Conservation (phyloP, 2,329 filamentous ascomycete species). For the Botrytis byssoidea region DNA sequence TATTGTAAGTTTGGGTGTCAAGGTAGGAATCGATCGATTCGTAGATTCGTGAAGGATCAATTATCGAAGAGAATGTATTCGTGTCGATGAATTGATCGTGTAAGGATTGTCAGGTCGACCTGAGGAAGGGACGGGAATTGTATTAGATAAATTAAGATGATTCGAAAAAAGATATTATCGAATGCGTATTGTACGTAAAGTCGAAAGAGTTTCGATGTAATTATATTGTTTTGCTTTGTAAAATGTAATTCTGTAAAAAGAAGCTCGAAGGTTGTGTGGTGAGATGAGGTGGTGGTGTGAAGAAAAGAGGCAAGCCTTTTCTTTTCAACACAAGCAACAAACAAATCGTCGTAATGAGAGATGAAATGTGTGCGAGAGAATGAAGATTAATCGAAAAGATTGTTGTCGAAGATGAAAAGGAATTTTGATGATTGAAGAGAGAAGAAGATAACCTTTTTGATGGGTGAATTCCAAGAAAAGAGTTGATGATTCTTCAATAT, state of each 20-base stretch:
- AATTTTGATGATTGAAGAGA: not conserved
- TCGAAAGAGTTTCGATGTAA: not conserved
- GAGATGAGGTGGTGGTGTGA: not conserved
- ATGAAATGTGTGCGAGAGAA: not conserved
- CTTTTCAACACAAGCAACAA: constrained; percentile 6
- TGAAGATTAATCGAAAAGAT: not conserved
- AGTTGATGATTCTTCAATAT: not conserved
- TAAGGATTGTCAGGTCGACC: constrained; percentile 6
- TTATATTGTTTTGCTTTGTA: constrained; percentile 15
- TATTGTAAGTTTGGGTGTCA: not conserved
- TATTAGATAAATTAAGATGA: constrained; percentile 22
- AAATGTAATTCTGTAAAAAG: constrained; percentile 10
- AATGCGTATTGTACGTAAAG: constrained; percentile 9
- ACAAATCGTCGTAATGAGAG: not conserved
- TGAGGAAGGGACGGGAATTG: not conserved
- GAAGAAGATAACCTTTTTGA: constrained; percentile 12
- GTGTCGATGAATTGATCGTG: not conserved
- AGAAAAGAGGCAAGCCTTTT: constrained; percentile 13
- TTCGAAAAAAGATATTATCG: constrained; percentile 11
- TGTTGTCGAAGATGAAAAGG: constrained; percentile 1
- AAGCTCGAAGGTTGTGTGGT: constrained; percentile 16
- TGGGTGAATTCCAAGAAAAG: constrained; percentile 12
- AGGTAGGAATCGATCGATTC: constrained; percentile 7
- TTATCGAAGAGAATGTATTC: not conserved
- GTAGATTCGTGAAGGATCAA: not conserved